Evolutionary conservation across 1,284 basidiomycete genomes (phyloP), one percentile per base, ranked within the genome.

Genomic region (Paramarasmius palmivorus): DNA sequence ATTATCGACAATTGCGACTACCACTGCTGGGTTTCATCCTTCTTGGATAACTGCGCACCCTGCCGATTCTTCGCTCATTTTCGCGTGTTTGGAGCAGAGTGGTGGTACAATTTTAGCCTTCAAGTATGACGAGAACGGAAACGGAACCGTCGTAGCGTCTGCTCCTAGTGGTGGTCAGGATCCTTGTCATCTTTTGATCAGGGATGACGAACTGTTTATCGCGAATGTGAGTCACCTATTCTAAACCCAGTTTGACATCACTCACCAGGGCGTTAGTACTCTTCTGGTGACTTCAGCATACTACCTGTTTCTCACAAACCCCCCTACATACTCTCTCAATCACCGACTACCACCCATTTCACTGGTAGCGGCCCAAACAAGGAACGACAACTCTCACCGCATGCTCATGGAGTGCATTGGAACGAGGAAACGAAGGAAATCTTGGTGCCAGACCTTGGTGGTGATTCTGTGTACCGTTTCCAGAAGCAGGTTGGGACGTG

Each of bases 371-470:
- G 88, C 1, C 84, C 85, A 2, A 76, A 86, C 63, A 62, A 62
- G 25, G 74, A 75, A n/a, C 77, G 89, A 32, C 89, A 92, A 61
- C 74, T 79, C 53, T 67, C 67, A 2, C 75, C 89, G 2, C 89
- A 92, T 63, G 84, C 86, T 0, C 89, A 92, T 65, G 84, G 91
- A 61, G 77, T 82, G 32, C 62, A 78, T 50, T 61, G 79, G 44
- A 65, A 65, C 51, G 63, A 68, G 49, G 61, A 70, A 34, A 68
- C 70, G 47, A 55, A 60, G n/a, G 86, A 90, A 59, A 67, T 91
- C 9, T 72, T 91, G 19, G 75, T 91, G 1, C 83, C 88, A 1
- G 88, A 91, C 64, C 71, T 91, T 2, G 89, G 89, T 9, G 73
- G 80, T 1, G 89, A 91, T 63, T 75, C 74, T 51, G 76, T 87